Percentiles rank a stretch among this genome's conserved stretches.
Evolutionary conservation across 176 grass and related monocot genomes (phyloP).

Genomic region (Bonia amplexicaulis): DNA sequence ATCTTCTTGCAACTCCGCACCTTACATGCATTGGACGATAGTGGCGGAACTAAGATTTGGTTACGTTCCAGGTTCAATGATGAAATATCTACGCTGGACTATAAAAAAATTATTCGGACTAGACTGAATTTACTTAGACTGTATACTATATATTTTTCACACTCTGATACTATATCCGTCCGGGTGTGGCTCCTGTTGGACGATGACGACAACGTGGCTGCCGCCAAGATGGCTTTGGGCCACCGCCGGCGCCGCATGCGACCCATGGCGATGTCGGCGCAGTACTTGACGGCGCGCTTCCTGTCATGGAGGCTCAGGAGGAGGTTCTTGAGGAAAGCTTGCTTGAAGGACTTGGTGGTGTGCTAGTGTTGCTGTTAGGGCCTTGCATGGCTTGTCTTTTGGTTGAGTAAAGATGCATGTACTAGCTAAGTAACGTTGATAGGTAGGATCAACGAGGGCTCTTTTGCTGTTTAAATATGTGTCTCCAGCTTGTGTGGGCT

Average conservation of each 20-base stretch:
- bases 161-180: no score
- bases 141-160: no score
- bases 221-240: constrained; percentile 26
- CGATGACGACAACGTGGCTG: background rate
- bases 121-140: no score
- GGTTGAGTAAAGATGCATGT: background rate
- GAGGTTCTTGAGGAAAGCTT: constrained; percentile 50
- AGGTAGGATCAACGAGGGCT: no score
- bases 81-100: no score
- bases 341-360: constrained; percentile 34
- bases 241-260: constrained; percentile 7
- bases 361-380: background rate
- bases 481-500: background rate
- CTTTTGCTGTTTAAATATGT: background rate
- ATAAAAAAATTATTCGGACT: no score
- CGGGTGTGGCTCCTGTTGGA: no score
- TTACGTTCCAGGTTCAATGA: no score
- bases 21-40: background rate
- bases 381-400: constrained; percentile 39
- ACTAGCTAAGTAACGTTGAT: background rate
- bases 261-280: constrained; percentile 53
- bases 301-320: constrained; percentile 40
- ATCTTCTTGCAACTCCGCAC: constrained; percentile 33
- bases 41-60: no score
- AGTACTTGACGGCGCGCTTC: constrained; percentile 53